Evolutionary conservation across 768 basidiomycete species (phyloP).

Genomic region (Mycena floridula): DNA sequence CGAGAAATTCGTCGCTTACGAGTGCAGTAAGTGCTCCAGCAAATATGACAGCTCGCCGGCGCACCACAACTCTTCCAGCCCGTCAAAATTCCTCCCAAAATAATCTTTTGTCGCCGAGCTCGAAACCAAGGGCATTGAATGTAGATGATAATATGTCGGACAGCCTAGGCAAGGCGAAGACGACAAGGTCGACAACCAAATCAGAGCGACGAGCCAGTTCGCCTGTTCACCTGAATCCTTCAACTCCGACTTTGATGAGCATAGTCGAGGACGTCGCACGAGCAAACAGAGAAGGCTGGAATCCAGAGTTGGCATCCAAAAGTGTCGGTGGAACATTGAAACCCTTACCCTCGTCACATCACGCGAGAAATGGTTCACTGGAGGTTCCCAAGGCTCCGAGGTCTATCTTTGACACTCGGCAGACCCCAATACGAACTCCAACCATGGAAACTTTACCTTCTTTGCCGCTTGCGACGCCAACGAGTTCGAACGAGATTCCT

Average conservation of each 20-base stretch:
- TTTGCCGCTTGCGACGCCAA: background rate
- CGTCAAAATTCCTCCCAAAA: background rate
- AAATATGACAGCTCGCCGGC: background rate
- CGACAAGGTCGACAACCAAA: background rate
- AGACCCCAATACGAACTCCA: too few relatives aligned
- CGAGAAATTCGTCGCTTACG: constrained; percentile 23
- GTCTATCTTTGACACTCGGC: constrained; percentile 15
- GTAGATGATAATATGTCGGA: too few relatives aligned
- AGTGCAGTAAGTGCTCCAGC: constrained; percentile 25
- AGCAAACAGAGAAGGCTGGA: constrained; percentile 22
- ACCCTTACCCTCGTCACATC: too few relatives aligned
- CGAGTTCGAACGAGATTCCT: constrained; percentile 1
- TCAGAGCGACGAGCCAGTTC: constrained; percentile 12
- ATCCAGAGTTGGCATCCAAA: background rate
- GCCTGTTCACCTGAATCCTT: constrained; percentile 10
- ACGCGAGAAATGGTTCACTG: constrained; percentile 16
- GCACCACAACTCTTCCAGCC: background rate
- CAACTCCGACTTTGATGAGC: constrained; percentile 53
- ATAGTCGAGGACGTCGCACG: constrained; percentile 59
- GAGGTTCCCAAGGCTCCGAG: constrained; percentile 44
- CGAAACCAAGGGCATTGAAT: too few relatives aligned
- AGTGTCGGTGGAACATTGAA: constrained; percentile 19
- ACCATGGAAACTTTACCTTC: background rate
- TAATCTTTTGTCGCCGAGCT: background rate
- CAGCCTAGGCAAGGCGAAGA: background rate